A percentile compares a stretch with the other conserved stretches of the same genome.
Evolutionary conservation across 306 rosid genomes (phyloP).

Genomic region (Corylus avellana): DNA sequence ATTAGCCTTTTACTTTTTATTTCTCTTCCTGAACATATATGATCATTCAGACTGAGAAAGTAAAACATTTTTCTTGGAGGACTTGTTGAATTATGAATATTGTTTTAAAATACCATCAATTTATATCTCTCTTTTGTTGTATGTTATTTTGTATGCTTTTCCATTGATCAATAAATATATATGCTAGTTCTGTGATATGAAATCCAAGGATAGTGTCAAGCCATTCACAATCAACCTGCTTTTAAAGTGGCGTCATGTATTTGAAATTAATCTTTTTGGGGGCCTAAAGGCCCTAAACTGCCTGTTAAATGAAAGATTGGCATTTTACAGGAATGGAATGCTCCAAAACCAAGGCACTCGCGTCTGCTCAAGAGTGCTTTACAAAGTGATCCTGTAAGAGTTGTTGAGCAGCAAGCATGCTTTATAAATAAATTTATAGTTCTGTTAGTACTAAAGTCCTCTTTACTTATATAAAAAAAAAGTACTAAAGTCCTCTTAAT

Average conservation of each 20-base stretch:
- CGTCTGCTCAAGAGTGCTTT: slow-evolving; percentile 80
- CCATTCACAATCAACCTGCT: slow-evolving; percentile 5
- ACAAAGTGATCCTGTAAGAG: slow-evolving; percentile 72
- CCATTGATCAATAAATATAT: neutral
- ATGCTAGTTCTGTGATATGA: neutral
- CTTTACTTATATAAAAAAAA: too few species aligned
- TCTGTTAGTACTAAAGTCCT: slow-evolving; percentile 5
- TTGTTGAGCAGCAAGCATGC: slow-evolving; percentile 32
- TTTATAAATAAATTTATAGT: slow-evolving; percentile 14
- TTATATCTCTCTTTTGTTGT: neutral
- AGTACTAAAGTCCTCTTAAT: neutral
- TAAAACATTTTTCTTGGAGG: neutral
- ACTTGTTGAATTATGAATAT: neutral
- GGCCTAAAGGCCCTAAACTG: slow-evolving; percentile 1
- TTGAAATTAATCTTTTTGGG: slow-evolving; percentile 1
- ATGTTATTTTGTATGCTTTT: neutral
- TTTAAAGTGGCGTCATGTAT: neutral
- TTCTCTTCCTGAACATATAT: neutral
- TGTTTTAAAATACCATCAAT: too few species aligned
- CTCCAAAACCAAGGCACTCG: slow-evolving; percentile 79
- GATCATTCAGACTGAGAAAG: neutral
- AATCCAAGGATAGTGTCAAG: neutral
- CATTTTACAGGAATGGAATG: slow-evolving; percentile 63
- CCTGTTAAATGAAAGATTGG: slow-evolving; percentile 19
- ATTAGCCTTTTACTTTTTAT: neutral